Evolutionary conservation across 148 eudicot genomes (phyloP).

Genomic region (Spergularia marina): DNA sequence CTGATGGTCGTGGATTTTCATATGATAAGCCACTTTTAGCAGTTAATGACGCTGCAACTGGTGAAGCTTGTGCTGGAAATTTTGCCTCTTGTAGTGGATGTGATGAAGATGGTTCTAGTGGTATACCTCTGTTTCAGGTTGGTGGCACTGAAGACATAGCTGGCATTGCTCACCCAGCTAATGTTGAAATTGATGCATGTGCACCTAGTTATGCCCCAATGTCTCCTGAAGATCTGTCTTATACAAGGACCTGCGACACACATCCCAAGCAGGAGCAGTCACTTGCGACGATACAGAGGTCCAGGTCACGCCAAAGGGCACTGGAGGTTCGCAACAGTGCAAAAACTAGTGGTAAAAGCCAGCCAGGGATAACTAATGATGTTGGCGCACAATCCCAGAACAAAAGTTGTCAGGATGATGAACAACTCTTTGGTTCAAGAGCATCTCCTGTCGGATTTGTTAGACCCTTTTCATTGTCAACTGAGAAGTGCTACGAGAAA

Average conservation of each 20-base stretch:
- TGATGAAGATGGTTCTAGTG: conserved; percentile 33
- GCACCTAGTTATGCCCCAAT: conserved; percentile 33
- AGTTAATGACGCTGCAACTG: conserved; percentile 30
- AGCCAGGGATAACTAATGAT: conserved; percentile 26
- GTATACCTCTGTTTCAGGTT: conserved; percentile 23
- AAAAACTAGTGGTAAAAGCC: conserved; percentile 42
- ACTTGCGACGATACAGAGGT: conserved; percentile 56
- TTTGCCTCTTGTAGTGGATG: conserved; percentile 33
- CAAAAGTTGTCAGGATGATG: conserved; percentile 8
- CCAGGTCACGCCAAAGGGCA: conserved; percentile 90
- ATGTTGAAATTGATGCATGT: conserved; percentile 26
- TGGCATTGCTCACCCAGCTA: conserved; percentile 19
- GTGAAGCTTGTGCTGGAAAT: conserved; percentile 32
- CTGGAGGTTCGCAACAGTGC: conserved; percentile 70
- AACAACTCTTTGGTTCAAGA: background rate
- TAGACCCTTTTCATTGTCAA: conserved; percentile 18
- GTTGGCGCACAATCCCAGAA: conserved; percentile 21
- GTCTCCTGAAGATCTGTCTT: conserved; percentile 54
- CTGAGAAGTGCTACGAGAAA: background rate
- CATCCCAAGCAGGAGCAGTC: conserved; percentile 48
- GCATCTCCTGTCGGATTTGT: conserved; percentile 2
- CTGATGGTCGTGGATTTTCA: conserved; percentile 29
- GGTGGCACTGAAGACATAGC: conserved; percentile 28
- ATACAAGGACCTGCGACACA: conserved; percentile 29
- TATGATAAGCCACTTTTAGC: conserved; percentile 31